Evolutionary conservation across 192 early-diverging fungal species (phyloP).

Genomic region (Coemansia sp.): DNA sequence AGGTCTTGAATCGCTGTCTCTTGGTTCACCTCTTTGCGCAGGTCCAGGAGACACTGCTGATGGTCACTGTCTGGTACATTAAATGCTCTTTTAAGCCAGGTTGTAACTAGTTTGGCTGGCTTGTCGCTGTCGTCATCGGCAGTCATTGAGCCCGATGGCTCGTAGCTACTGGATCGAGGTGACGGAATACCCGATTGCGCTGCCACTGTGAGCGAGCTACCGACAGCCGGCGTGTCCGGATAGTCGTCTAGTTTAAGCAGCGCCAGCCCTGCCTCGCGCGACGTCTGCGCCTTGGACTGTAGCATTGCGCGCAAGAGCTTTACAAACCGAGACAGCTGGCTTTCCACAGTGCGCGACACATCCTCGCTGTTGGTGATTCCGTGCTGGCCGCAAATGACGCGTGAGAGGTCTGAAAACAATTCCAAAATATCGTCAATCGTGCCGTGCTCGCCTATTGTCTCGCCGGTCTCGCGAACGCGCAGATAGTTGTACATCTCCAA

Average conservation of each 20-base stretch:
- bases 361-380: conserved; percentile 32
- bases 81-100: conserved; percentile 40
- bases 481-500: conserved; percentile 33
- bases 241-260: conserved; percentile 52
- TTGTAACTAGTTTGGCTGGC: conserved; percentile 13
- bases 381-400: conserved; percentile 21
- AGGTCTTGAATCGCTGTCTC: conserved; percentile 48
- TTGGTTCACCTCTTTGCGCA: conserved; percentile 44
- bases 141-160: conserved; percentile 7
- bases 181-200: conserved; percentile 17
- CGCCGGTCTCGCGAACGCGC: conserved; percentile 25
- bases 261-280: conserved; percentile 50
- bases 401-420: conserved; percentile 32
- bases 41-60: conserved; percentile 27
- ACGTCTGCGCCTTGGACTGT: conserved; percentile 48
- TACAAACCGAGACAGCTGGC: conserved; percentile 42
- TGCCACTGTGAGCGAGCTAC: background rate
- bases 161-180: conserved; percentile 9
- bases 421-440: conserved; percentile 44
- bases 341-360: conserved; percentile 38
- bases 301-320: conserved; percentile 43
- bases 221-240: conserved; percentile 13
- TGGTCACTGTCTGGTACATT: conserved; percentile 40
- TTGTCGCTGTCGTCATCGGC: conserved; percentile 8
- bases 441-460: conserved; percentile 31